These are phyloP conservation scores for Septoria petroselini DNA, from an alignment of 2,329 filamentous ascomycete species.

Conservation along the genomic window DNA sequence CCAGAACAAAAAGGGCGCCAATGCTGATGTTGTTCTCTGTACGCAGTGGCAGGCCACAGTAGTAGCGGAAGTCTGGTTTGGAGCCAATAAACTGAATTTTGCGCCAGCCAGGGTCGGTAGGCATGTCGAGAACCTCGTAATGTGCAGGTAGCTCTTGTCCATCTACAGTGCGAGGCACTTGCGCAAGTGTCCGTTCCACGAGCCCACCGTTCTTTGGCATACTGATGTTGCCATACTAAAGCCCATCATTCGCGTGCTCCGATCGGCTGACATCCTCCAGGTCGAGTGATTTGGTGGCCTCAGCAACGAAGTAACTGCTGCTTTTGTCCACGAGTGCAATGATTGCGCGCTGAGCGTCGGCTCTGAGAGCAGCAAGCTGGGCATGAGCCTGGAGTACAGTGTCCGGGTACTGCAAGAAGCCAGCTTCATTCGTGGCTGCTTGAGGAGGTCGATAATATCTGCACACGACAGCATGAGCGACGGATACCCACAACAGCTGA, in stretches of 20 bases:
- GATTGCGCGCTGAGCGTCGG: conserved; percentile 50
- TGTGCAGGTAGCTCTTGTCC: conserved; percentile 36
- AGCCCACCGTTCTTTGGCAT: conserved; percentile 61
- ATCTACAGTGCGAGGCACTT: conserved; percentile 20
- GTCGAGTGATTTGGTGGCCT: conserved; percentile 50
- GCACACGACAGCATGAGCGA: neutral
- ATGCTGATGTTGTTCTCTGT: conserved; percentile 44
- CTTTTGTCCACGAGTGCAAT: conserved; percentile 51
- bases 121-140: conserved; percentile 38
- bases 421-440: conserved; percentile 18
- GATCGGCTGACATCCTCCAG: conserved; percentile 30
- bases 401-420: conserved; percentile 27
- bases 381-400: conserved; percentile 48
- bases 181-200: conserved; percentile 50
- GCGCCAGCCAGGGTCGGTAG: conserved; percentile 33
- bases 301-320: conserved; percentile 52
- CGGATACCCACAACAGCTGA: neutral
- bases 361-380: conserved; percentile 51
- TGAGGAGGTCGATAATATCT: conserved; percentile 28
- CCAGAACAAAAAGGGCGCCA: conserved; percentile 59
- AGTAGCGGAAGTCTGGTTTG: conserved; percentile 36
- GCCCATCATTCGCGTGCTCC: conserved; percentile 32
- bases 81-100: conserved; percentile 33
- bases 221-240: conserved; percentile 47
- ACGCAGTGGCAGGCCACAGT: conserved; percentile 36